These are phyloP conservation scores for Leccinellum albellum DNA, from an alignment of 768 basidiomycete species.

Conservation along the genomic window DNA sequence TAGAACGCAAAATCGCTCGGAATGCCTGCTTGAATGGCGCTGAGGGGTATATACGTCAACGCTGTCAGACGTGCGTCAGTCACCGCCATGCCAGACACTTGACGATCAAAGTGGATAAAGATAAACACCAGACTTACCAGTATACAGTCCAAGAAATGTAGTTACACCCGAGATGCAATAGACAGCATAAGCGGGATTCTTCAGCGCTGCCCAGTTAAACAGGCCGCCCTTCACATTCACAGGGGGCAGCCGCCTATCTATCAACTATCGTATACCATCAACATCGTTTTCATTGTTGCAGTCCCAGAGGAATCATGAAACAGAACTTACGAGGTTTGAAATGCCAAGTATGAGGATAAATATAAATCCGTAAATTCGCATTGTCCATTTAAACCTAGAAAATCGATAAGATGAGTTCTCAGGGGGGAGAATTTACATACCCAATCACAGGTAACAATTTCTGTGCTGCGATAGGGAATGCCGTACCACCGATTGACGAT, in stretches of 20 bases:
- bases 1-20: constrained; percentile 54
- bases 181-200: constrained; percentile 43
- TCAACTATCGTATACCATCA: constrained; percentile 14
- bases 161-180: constrained; percentile 58
- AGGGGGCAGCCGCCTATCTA: constrained; percentile 52
- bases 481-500: constrained; percentile 63
- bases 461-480: constrained; percentile 60
- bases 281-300: not conserved
- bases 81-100: not conserved
- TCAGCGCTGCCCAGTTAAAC: constrained; percentile 53
- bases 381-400: constrained; percentile 69
- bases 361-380: constrained; percentile 67
- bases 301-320: not conserved
- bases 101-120: not conserved
- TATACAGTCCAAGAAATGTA: constrained; percentile 70
- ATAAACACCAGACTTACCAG: constrained; percentile 36
- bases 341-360: constrained; percentile 48
- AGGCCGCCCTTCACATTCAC: constrained; percentile 53
- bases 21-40: constrained; percentile 49
- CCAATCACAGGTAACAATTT: constrained; percentile 53
- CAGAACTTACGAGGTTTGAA: constrained; percentile 48
- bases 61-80: constrained; percentile 33
- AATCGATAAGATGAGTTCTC: not conserved
- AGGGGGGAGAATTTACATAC: constrained; percentile 29
- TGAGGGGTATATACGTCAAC: constrained; percentile 65